Conservation (phyloP, 2,329 filamentous ascomycete genomes). For the Hymenoscyphus linearis region DNA sequence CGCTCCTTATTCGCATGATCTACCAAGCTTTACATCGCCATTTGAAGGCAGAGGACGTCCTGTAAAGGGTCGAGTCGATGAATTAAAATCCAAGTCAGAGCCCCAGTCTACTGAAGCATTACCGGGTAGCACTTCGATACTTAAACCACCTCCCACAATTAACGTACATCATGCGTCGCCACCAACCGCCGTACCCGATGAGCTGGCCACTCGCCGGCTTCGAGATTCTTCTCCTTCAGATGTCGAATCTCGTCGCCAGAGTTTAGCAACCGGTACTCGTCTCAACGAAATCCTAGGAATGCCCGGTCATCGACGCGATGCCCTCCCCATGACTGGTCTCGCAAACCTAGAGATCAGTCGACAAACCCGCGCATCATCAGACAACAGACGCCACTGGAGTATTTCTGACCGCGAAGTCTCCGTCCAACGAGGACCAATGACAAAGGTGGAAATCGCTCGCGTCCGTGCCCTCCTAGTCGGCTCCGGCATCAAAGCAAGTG, state of each 20-base stretch:
- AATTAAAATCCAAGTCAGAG: slow-evolving; percentile 27
- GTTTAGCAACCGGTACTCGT: slow-evolving; percentile 24
- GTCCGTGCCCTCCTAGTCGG: slow-evolving; percentile 70
- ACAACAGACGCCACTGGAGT: slow-evolving; percentile 43
- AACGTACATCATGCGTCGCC: slow-evolving; percentile 38
- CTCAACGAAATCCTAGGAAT: slow-evolving; percentile 33
- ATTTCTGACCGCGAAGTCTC: slow-evolving; percentile 41
- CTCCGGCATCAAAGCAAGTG: slow-evolving; percentile 84
- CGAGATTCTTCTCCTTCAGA: slow-evolving; percentile 28
- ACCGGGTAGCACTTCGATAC: slow-evolving; percentile 38
- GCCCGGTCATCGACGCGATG: slow-evolving; percentile 31
- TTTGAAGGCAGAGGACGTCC: slow-evolving; percentile 36
- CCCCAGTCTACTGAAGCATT: slow-evolving; percentile 35
- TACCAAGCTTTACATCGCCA: slow-evolving; percentile 48
- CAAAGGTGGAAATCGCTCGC: slow-evolving; percentile 73
- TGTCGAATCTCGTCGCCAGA: slow-evolving; percentile 21
- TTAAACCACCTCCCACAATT: slow-evolving; percentile 44
- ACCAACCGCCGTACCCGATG: slow-evolving; percentile 24
- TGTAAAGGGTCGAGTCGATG: slow-evolving; percentile 22
- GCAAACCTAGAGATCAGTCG: slow-evolving; percentile 34
- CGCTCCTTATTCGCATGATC: slow-evolving; percentile 22
- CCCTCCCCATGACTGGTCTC: slow-evolving; percentile 42
- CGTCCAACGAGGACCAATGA: slow-evolving; percentile 41
- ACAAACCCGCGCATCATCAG: slow-evolving; percentile 19
- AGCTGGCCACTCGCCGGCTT: slow-evolving; percentile 5